Base-by-base conservation (phyloP, 2,329 filamentous ascomycete species). In the Aspergillus caelatus region DNA sequence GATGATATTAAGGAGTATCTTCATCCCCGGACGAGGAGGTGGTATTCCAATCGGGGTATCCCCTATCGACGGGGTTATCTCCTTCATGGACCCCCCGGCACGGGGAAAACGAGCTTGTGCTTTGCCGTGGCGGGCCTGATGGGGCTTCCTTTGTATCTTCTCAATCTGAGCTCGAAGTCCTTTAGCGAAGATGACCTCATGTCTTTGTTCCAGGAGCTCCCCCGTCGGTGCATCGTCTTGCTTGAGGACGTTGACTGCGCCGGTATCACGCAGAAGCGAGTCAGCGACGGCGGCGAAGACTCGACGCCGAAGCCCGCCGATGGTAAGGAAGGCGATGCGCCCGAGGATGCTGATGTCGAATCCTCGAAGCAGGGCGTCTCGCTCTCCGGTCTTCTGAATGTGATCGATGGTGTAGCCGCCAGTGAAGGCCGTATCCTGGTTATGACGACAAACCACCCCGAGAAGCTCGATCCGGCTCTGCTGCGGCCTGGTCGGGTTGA, bases 51-150 rank as follows among this genome's bases (percentile, higher is more conserved):
- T 68, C 85, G 92, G 8, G 93, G 93, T 0, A 94, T 96, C 34
- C 93, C 93, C 0, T 96, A 96, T 74, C 86, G 93, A 16, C 85
- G 93, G 5, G 93, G 93, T 0, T 96, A 95, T 71, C 85, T 96
- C 0, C 87, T 96, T 19, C 83, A 94, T 67, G 93, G 93, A 0
- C 91, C 92, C 0, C 91, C 91, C 0, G 91, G 92, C 0, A 94
- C 91, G 0, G 91, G 92, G 16, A 95, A 94, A 77, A 91, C 88
- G 52, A 91, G 88, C 53, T 82, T 93, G 1, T 89, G 86, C 66
- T 84, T 92, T 48, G 90, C 90, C 0, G 82, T 91, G 57, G 89
- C 90, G 0, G 90, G 90, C 6, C 85, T 87, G 71, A 89, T 92
- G 73, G 86, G 87, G 63, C 84, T 93, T 78, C 84, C 86, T 56